Conservation (phyloP, 441 rosid genomes). For the Euphorbia celastroides region DNA sequence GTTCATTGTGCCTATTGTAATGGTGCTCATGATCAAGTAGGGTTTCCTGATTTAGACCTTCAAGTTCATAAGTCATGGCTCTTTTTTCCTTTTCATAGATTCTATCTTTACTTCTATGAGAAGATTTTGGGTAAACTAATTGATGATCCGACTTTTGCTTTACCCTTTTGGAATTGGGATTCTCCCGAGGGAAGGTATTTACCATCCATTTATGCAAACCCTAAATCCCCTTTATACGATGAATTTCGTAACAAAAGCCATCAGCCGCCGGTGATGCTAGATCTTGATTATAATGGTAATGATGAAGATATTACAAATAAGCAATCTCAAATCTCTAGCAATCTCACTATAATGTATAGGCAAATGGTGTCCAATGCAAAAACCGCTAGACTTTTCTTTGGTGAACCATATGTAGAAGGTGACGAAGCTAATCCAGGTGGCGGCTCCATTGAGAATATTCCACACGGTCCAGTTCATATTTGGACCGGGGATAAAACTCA, state of each 20-base stretch:
- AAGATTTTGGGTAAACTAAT: constrained; percentile 49
- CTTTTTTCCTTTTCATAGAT: constrained; percentile 58
- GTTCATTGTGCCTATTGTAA: constrained; percentile 66
- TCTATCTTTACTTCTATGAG: constrained; percentile 48
- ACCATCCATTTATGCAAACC: constrained; percentile 34
- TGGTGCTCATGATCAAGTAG: constrained; percentile 50
- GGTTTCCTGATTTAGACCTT: constrained; percentile 46
- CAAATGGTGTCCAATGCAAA: constrained; percentile 54
- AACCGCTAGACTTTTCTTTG: constrained; percentile 39
- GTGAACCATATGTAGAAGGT: constrained; percentile 45
- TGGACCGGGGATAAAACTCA: constrained; percentile 42
- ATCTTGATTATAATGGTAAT: constrained; percentile 36
- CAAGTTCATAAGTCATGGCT: constrained; percentile 60
- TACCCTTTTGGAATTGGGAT: constrained; percentile 71
- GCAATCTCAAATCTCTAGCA: constrained; percentile 24
- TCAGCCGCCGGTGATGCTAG: constrained; percentile 30
- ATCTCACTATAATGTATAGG: constrained; percentile 47
- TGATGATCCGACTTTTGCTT: constrained; percentile 44
- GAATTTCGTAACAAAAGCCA: constrained; percentile 31
- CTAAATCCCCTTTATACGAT: constrained; percentile 38
- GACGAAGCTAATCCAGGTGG: constrained; percentile 40
- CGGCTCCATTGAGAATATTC: constrained; percentile 49
- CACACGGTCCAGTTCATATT: constrained; percentile 40
- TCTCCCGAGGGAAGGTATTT: constrained; percentile 49
- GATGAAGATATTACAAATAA: constrained; percentile 12